phyloP scores from a whole-genome alignment of 495 filamentous ascomycete species.

The Xylaria longipes region DNA sequence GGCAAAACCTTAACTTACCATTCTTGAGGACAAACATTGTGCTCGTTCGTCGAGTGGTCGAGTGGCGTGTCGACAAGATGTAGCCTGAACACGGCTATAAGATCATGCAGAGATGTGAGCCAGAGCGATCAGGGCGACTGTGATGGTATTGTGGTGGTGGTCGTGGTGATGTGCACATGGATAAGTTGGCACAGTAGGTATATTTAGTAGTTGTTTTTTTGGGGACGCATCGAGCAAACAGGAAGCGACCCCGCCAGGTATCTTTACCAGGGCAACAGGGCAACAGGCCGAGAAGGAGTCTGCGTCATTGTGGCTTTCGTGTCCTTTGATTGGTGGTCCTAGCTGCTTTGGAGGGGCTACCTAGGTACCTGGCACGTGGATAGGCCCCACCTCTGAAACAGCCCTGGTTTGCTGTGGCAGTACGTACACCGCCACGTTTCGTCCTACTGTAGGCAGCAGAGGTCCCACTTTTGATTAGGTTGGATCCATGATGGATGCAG shows the following conservation, averaged over 20 bases:
- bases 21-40: slow-evolving; percentile 48
- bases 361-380: too few relatives aligned
- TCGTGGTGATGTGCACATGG: background rate
- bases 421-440: background rate
- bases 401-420: background rate
- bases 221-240: background rate
- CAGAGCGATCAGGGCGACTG: background rate
- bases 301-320: slow-evolving; percentile 17
- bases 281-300: background rate
- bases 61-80: background rate
- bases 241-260: background rate
- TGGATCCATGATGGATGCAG: too few relatives aligned
- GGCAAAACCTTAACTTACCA: slow-evolving; percentile 34
- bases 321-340: background rate
- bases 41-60: slow-evolving; percentile 1
- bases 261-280: slow-evolving; percentile 24
- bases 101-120: background rate
- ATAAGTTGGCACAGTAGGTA: background rate
- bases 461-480: background rate
- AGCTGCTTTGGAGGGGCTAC: background rate
- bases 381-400: background rate
- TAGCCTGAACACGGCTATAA: background rate
- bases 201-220: slow-evolving; percentile 18
- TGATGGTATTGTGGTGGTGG: slow-evolving; percentile 1
- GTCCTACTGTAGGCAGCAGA: background rate